Conservation (phyloP, 176 grass and related monocot species). For the Avena sativa region DNA sequence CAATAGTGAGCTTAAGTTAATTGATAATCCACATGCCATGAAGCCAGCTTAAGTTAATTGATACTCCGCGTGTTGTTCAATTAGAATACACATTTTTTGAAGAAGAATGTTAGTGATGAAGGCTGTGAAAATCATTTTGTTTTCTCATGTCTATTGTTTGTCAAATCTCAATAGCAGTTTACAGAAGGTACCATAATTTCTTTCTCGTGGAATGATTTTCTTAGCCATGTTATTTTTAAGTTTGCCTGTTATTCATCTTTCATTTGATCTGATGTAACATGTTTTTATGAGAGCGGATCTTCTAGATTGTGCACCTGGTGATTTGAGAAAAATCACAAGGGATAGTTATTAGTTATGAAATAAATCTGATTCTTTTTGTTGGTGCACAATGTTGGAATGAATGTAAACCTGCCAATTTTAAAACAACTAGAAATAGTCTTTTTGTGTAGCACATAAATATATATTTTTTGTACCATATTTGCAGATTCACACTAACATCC, state of each 20-base stretch:
- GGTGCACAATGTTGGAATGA: not conserved
- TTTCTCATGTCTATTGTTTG: not conserved
- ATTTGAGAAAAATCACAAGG: slow-evolving; percentile 8
- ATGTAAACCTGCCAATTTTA: not conserved
- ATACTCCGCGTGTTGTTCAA: not conserved
- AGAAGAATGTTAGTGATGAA: slow-evolving; percentile 4
- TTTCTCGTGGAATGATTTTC: not conserved
- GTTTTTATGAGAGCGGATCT: not conserved
- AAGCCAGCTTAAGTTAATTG: not conserved
- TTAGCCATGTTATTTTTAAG: not conserved
- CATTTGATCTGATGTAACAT: slow-evolving; percentile 13
- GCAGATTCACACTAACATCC: not conserved
- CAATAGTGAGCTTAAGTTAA: not conserved
- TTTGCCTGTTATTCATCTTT: slow-evolving; percentile 28
- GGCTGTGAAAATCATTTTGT: not conserved
- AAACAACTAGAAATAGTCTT: not conserved
- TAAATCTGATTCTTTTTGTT: not conserved
- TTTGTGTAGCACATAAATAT: not conserved
- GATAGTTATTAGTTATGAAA: not conserved
- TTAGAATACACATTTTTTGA: not conserved
- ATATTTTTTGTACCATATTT: not conserved
- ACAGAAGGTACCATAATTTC: not conserved
- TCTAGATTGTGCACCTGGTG: not conserved
- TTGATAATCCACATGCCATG: not conserved
- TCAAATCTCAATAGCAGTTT: slow-evolving; percentile 6